Base-by-base conservation (phyloP, 345 rosid species). In the Cardamine chenopodiifolia region DNA sequence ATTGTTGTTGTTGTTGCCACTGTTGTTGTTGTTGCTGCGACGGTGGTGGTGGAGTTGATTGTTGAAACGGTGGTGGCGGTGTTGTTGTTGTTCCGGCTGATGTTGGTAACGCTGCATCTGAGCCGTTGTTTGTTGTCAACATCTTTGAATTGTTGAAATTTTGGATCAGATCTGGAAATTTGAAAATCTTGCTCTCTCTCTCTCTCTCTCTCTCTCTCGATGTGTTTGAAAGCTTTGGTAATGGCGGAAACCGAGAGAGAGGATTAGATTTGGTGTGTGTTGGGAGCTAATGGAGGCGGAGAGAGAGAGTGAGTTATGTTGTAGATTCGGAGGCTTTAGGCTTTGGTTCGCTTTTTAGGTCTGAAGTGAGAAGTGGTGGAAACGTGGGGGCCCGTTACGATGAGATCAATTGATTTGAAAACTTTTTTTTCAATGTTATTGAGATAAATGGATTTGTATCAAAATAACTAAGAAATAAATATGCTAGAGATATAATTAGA, bases 1-100 rank as follows among this genome's bases (percentile, higher is more conserved):
- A 85, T 34, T 78, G 81, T 34, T 78, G 81, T 11, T 65, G 81
- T 19, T 78, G 87, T 20, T 83, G 88, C 56, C n/a, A n/a, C n/a
- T 39, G 26, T 8, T 58, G 78, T 1, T 74, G 78, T 1, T 78
- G 81, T 20, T 80, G 88, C 35, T 80, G 86, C 63, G 48, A 15
- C 3, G 5, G 67, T 2, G 66, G 72, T n/a, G 82, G 82, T 2
- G 49, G 77, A 81, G 85, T 80, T 17, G 78, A 70, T 32, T 83
- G 89, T 42, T 81, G 76, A 34, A 28, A 47, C 55, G 87, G 72
- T 58, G 89, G 73, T 70, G 44, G 25, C 18, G 87, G 68, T 57
- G 89, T 62, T 70, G 63, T 17, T 26, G 86, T 73, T 62, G 89
- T 40, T 39, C 74, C 64, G 14, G 77, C 23, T 23, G 82, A 26